These are phyloP conservation scores for Dothideomycetidae sp. DNA, from an alignment of 2,329 filamentous ascomycete genomes.

Conservation along the genomic window DNA sequence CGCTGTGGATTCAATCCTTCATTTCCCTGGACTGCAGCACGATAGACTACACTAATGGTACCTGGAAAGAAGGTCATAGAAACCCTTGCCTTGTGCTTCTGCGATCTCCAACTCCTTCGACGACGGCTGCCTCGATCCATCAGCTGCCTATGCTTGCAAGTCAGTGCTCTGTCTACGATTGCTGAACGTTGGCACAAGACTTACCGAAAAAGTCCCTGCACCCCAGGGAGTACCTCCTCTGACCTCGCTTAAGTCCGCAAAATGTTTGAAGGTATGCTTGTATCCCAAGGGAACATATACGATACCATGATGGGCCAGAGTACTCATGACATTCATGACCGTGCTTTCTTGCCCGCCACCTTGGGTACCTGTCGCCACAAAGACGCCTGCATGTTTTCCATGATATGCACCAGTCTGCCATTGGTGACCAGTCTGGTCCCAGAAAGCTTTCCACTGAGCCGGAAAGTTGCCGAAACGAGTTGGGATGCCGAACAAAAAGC, in stretches of 20 bases:
- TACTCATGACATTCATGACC: slow-evolving; percentile 65
- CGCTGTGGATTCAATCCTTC: too few relatives aligned
- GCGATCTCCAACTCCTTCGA: slow-evolving; percentile 66
- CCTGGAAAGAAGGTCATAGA: too few relatives aligned
- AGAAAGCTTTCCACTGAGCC: slow-evolving; percentile 85
- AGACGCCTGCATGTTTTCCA: slow-evolving; percentile 83
- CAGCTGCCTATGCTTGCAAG: too few relatives aligned
- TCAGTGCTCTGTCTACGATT: too few relatives aligned
- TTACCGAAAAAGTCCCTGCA: slow-evolving; percentile 76
- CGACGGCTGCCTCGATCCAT: slow-evolving; percentile 73
- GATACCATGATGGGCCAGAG: slow-evolving; percentile 83
- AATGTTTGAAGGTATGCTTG: slow-evolving; percentile 56
- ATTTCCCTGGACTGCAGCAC: too few relatives aligned
- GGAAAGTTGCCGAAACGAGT: slow-evolving; percentile 97
- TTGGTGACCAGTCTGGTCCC: slow-evolving; percentile 77
- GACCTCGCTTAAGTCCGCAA: slow-evolving; percentile 62
- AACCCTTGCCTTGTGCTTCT: slow-evolving; percentile 65
- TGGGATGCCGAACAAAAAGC: slow-evolving; percentile 82
- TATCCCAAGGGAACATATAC: slow-evolving; percentile 94
- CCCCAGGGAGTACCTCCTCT: slow-evolving; percentile 87
- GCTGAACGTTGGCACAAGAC: too few relatives aligned
- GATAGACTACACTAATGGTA: too few relatives aligned
- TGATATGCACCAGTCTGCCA: slow-evolving; percentile 55
- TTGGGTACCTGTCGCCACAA: slow-evolving; percentile 65
- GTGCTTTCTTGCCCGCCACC: slow-evolving; percentile 94